phyloP scores from a whole-genome alignment of 768 basidiomycete species.

The Lactarius psammicola region DNA sequence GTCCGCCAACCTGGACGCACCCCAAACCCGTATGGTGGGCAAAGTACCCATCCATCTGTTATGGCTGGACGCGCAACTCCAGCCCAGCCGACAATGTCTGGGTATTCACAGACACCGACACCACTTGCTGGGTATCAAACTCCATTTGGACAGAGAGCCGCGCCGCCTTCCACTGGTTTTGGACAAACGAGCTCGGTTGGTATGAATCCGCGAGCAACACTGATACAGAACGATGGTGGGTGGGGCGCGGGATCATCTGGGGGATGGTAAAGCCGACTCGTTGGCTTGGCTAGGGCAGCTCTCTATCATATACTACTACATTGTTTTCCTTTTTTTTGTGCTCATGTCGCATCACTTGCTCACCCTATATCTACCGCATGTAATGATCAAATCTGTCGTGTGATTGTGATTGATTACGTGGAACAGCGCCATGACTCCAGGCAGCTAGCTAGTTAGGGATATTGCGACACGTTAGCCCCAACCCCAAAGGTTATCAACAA shows the following conservation, averaged over 20 bases:
- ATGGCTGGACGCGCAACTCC: slow-evolving; percentile 39
- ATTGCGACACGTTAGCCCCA: background rate
- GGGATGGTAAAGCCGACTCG: slow-evolving; percentile 33
- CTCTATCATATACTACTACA: slow-evolving; percentile 28
- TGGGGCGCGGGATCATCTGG: slow-evolving; percentile 37
- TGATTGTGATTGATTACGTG: slow-evolving; percentile 6
- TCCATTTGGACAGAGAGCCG: slow-evolving; percentile 46
- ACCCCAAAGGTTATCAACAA: background rate
- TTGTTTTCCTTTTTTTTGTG: slow-evolving; percentile 18
- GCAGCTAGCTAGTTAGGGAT: background rate
- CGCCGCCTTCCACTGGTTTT: slow-evolving; percentile 43
- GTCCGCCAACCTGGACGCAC: slow-evolving; percentile 71
- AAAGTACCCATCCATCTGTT: slow-evolving; percentile 37
- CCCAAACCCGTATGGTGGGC: slow-evolving; percentile 71
- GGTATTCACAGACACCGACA: slow-evolving; percentile 38
- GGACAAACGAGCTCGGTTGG: slow-evolving; percentile 49
- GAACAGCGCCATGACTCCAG: background rate
- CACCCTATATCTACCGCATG: slow-evolving; percentile 9
- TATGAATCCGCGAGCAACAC: slow-evolving; percentile 65
- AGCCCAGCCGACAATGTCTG: slow-evolving; percentile 27
- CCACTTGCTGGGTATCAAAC: slow-evolving; percentile 37
- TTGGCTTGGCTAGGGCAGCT: slow-evolving; percentile 15
- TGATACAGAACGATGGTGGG: slow-evolving; percentile 52
- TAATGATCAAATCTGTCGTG: slow-evolving; percentile 13
- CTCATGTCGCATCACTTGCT: background rate